Evolutionary conservation across 192 early-diverging fungal species (phyloP).

Genomic region (Dissophora ornata): DNA sequence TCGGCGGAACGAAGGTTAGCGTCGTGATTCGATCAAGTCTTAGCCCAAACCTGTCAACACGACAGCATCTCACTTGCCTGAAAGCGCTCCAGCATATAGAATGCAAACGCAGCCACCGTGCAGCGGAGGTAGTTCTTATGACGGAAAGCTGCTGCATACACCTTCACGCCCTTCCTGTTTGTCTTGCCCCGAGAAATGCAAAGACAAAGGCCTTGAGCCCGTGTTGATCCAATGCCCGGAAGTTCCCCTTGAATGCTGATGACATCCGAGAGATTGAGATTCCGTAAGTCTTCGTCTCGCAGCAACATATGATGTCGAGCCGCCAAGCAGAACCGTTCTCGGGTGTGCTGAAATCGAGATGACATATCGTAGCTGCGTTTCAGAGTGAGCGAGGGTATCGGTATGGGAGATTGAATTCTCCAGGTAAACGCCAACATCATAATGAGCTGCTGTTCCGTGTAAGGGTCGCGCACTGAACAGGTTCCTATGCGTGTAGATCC

Average conservation of each 20-base stretch:
- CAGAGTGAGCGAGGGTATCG: no score
- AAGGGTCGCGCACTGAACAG: conserved; percentile 11
- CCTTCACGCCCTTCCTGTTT: conserved; percentile 3
- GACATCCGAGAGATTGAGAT: conserved; percentile 10
- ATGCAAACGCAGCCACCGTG: conserved; percentile 21
- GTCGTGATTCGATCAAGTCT: no score
- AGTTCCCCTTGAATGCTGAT: background rate
- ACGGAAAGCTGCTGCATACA: conserved; percentile 26
- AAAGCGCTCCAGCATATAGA: conserved; percentile 41
- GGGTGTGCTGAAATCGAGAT: conserved; percentile 7
- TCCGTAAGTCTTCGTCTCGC: conserved; percentile 33
- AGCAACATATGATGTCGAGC: conserved; percentile 38
- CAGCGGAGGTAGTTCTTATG: conserved; percentile 17
- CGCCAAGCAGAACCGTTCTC: conserved; percentile 17
- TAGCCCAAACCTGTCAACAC: background rate
- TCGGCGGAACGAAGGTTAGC: no score
- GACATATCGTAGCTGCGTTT: background rate
- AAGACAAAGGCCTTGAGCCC: conserved; percentile 6
- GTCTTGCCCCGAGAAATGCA: conserved; percentile 18
- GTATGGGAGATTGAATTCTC: background rate
- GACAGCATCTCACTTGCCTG: no score
- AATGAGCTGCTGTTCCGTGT: conserved; percentile 2
- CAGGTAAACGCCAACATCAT: conserved; percentile 4
- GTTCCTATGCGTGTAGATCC: background rate
- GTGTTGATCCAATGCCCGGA: background rate